phyloP scores from a whole-genome alignment of 495 filamentous ascomycete genomes.

The Filosporella fistucella region DNA sequence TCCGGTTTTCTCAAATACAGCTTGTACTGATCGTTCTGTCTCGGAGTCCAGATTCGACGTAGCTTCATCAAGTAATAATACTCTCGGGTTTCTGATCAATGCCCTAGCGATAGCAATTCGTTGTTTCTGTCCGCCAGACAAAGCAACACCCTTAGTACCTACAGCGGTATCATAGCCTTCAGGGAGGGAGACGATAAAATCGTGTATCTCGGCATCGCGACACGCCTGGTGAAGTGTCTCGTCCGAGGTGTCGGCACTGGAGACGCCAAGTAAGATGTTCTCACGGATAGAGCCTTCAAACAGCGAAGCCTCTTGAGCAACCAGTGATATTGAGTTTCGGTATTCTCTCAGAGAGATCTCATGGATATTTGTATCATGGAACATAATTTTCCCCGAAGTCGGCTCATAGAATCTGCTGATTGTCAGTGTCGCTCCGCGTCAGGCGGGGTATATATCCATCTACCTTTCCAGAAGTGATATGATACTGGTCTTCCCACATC shows the following conservation, averaged over 20 bases:
- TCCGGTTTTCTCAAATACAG: constrained; percentile 56
- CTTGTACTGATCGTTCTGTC: constrained; percentile 64
- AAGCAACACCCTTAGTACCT: constrained; percentile 57
- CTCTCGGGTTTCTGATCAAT: constrained; percentile 62
- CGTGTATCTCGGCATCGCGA: constrained; percentile 52
- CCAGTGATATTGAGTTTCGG: constrained; percentile 49
- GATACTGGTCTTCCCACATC: constrained; percentile 68
- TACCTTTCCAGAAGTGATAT: constrained; percentile 53
- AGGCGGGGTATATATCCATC: constrained; percentile 42
- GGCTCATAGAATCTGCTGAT: constrained; percentile 51
- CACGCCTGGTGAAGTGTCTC: constrained; percentile 49
- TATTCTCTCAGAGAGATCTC: constrained; percentile 41
- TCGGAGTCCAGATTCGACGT: constrained; percentile 72
- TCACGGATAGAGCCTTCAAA: constrained; percentile 58
- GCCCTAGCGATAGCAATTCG: constrained; percentile 71
- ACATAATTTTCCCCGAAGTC: constrained; percentile 41
- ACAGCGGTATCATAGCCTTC: constrained; percentile 50
- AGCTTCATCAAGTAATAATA: constrained; percentile 74
- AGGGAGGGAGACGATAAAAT: constrained; percentile 51
- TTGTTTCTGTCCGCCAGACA: constrained; percentile 76
- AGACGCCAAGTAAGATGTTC: constrained; percentile 52
- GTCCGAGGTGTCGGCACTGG: constrained; percentile 33
- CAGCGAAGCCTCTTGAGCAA: constrained; percentile 54
- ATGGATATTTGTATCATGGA: constrained; percentile 43
- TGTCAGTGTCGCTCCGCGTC: constrained; percentile 37